Conservation (phyloP, 2,329 filamentous ascomycete genomes). For the Moelleriella libera region DNA sequence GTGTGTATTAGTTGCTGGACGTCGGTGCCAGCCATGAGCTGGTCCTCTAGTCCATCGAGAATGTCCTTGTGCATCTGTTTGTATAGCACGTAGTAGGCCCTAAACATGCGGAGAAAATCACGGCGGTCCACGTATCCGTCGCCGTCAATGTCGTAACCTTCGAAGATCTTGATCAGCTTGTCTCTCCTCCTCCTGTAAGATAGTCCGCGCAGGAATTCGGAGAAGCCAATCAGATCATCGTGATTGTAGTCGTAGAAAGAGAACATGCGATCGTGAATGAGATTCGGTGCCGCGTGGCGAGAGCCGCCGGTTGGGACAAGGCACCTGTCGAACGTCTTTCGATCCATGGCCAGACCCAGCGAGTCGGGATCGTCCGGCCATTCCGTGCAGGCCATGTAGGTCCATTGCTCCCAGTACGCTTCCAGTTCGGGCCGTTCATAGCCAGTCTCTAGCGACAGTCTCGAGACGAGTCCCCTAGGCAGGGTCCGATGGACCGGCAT, state of each 20-base stretch:
- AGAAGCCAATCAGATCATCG: constrained; percentile 80
- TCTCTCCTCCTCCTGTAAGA: constrained; percentile 56
- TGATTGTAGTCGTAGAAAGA: constrained; percentile 87
- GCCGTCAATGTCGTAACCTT: constrained; percentile 79
- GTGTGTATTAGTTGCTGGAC: constrained; percentile 63
- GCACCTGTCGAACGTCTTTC: constrained; percentile 83
- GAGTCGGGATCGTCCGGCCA: constrained; percentile 71
- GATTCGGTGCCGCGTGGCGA: constrained; percentile 64
- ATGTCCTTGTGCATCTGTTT: constrained; percentile 82
- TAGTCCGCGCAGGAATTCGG: constrained; percentile 78
- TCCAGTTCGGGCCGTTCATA: constrained; percentile 83
- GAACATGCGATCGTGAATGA: constrained; percentile 94
- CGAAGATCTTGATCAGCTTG: constrained; percentile 61
- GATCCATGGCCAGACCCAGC: constrained; percentile 73
- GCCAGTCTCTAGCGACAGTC: constrained; percentile 55
- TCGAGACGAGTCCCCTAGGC: constrained; percentile 51
- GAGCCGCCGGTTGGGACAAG: constrained; percentile 76
- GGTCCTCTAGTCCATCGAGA: constrained; percentile 62
- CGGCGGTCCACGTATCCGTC: constrained; percentile 76
- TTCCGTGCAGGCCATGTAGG: constrained; percentile 76
- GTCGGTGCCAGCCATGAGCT: constrained; percentile 60
- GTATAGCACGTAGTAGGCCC: constrained; percentile 82
- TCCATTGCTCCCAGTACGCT: constrained; percentile 93
- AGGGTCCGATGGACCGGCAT: constrained; percentile 54
- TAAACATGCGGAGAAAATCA: constrained; percentile 83